These are phyloP conservation scores for Penicillium psychrofluorescens DNA, from an alignment of 495 filamentous ascomycete species.

Conservation along the genomic window DNA sequence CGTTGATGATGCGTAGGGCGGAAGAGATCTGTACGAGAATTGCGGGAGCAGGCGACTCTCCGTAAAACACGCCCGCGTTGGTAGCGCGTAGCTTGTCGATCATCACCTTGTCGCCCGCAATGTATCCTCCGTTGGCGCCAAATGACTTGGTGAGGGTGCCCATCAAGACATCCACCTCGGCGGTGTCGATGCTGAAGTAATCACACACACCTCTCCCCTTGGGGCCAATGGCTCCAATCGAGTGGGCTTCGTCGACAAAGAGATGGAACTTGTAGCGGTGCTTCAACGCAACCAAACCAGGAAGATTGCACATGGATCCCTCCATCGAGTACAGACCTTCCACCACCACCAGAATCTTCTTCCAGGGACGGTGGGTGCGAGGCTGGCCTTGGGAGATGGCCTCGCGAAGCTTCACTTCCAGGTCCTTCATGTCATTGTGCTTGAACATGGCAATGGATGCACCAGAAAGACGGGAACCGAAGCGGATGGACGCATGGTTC, in stretches of 20 bases:
- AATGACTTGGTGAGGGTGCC: conserved; percentile 98
- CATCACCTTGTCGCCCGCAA: conserved; percentile 83
- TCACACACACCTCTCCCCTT: conserved; percentile 89
- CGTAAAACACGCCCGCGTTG: conserved; percentile 81
- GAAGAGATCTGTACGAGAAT: conserved; percentile 83
- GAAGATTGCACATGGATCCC: conserved; percentile 94
- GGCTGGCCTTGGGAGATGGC: conserved; percentile 94
- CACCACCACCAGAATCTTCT: conserved; percentile 94
- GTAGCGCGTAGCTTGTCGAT: conserved; percentile 82
- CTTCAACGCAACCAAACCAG: conserved; percentile 76
- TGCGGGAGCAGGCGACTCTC: conserved; percentile 80
- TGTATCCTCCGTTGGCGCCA: conserved; percentile 94
- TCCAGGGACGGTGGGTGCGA: conserved; percentile 94
- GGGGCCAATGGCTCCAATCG: conserved; percentile 87
- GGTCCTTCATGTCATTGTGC: conserved; percentile 88
- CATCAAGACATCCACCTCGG: conserved; percentile 93
- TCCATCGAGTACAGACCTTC: conserved; percentile 99
- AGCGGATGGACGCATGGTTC: conserved; percentile 95
- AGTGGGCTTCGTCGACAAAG: conserved; percentile 96
- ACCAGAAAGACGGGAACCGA: conserved; percentile 87
- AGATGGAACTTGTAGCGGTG: conserved; percentile 94
- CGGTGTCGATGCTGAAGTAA: conserved; percentile 85
- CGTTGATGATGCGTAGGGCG: conserved; percentile 77
- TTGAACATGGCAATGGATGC: conserved; percentile 94
- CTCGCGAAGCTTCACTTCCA: conserved; percentile 80